phyloP scores from a whole-genome alignment of 352 stramenopile species.

The Blastocystis sp. region DNA sequence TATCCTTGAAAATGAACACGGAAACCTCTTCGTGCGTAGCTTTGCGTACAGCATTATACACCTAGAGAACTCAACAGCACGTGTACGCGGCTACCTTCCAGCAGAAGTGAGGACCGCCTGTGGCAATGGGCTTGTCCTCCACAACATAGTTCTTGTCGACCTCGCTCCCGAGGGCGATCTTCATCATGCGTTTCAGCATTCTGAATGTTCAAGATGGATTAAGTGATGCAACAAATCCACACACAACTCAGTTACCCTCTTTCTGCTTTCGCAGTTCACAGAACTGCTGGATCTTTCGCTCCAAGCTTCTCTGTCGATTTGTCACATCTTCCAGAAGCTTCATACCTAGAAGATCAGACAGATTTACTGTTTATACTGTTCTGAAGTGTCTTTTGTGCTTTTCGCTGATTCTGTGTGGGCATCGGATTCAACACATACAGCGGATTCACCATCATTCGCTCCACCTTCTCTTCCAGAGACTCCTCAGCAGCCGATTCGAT shows the following conservation, averaged over 20 bases:
- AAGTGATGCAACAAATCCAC: too few species aligned
- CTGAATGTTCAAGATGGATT: too few species aligned
- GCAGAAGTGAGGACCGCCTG: slow-evolving; percentile 53
- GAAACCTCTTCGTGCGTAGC: slow-evolving; percentile 50
- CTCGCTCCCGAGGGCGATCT: slow-evolving; percentile 55
- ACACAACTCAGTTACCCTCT: background rate
- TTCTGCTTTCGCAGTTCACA: background rate
- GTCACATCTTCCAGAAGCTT: background rate
- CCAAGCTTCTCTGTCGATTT: background rate
- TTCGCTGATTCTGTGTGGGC: background rate
- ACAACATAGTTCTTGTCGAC: slow-evolving; percentile 55
- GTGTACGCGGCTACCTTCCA: background rate
- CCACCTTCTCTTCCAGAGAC: slow-evolving; percentile 1
- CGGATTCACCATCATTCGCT: background rate
- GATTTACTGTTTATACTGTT: background rate
- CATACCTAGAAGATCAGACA: slow-evolving; percentile 21
- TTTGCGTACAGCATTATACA: slow-evolving; percentile 37
- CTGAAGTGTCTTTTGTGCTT: slow-evolving; percentile 4
- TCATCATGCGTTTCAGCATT: slow-evolving; percentile 56
- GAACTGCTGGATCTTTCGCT: background rate
- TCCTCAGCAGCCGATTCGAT: background rate
- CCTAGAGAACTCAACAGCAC: background rate
- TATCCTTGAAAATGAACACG: slow-evolving; percentile 55
- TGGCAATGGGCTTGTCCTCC: slow-evolving; percentile 51
- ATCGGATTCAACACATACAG: slow-evolving; percentile 4